Evolutionary conservation across 257 asterid genomes (phyloP), one percentile per base, ranked within the genome.

Genomic region (Nyctanthes arbortristis): DNA sequence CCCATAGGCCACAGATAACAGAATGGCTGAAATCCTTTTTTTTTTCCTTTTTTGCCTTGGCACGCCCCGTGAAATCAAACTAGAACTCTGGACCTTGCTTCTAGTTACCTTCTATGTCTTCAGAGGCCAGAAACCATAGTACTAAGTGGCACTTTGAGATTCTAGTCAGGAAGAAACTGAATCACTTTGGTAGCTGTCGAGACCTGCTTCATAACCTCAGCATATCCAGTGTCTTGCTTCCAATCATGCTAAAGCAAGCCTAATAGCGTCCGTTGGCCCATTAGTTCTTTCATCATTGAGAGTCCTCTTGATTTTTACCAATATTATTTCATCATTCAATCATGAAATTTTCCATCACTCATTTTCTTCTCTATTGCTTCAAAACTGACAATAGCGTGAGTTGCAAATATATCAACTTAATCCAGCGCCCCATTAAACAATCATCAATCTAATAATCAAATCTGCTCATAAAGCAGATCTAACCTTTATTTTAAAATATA

Each of bases 131-230:
- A 1, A 40, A 40, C 22, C 22, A 40, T 7, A 37, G 12, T 8
- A 12, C 10, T 13, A 7, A 4, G 1, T 40, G 52, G 14, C 49
- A 18, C 52, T 40, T n/a, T n/a, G n/a, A n/a, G n/a, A n/a, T n/a
- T n/a, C n/a, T 49, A 49, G 54, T 20, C 14, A 4, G 25, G 28
- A n/a, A n/a, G n/a, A n/a, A n/a, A n/a, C n/a, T n/a, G n/a, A n/a
- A n/a, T n/a, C n/a, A n/a, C n/a, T 20, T 49, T 20, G 7, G 27
- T n/a, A n/a, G 27, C 13, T 28, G 11, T 20, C 20, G 27, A 27
- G 7, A 18, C 57, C 57, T 49, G 29, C 34, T 18, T 25, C 34
- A 52, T 20, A 33, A 70, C 37, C 40, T 61, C 68, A 61, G 31
- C 13, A 33, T 22, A 70, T 34, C 34, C 43, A 66, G 18, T 7